These are phyloP conservation scores for Periconia macrospinosa DNA, from an alignment of 2,329 filamentous ascomycete genomes.

Conservation along the genomic window DNA sequence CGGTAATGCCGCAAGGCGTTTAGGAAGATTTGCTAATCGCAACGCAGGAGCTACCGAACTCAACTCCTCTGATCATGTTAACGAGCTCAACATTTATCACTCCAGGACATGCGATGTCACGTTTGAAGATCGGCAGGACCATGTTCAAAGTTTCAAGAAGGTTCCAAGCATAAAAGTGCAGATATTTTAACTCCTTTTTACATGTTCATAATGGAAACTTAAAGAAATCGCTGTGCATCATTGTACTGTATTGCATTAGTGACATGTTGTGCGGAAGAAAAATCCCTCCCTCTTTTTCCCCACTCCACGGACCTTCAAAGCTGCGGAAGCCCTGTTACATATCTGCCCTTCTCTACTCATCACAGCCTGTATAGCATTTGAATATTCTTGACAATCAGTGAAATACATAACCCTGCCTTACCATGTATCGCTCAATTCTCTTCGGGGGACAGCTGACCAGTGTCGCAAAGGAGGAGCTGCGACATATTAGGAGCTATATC, in stretches of 20 bases:
- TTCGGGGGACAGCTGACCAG: neutral
- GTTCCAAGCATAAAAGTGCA: no score
- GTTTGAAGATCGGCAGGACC: neutral
- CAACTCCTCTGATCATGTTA: neutral
- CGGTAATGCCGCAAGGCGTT: neutral
- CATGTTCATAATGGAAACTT: neutral
- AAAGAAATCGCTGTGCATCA: no score
- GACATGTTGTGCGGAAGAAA: no score
- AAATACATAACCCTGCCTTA: neutral
- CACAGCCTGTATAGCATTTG: neutral
- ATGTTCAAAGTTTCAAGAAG: neutral
- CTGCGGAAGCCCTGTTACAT: no score
- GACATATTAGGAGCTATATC: neutral
- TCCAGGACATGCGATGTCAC: neutral
- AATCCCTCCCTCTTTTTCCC: no score
- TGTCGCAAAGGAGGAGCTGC: neutral
- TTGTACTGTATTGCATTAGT: no score
- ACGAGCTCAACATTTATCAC: neutral
- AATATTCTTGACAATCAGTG: neutral
- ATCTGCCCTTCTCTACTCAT: neutral
- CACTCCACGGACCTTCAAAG: no score
- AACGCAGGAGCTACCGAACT: neutral
- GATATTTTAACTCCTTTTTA: no score
- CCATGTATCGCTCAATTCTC: neutral
- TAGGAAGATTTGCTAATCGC: neutral